Evolutionary conservation across 495 filamentous ascomycete species (phyloP).

Genomic region (Clohesyomyces aquaticus): DNA sequence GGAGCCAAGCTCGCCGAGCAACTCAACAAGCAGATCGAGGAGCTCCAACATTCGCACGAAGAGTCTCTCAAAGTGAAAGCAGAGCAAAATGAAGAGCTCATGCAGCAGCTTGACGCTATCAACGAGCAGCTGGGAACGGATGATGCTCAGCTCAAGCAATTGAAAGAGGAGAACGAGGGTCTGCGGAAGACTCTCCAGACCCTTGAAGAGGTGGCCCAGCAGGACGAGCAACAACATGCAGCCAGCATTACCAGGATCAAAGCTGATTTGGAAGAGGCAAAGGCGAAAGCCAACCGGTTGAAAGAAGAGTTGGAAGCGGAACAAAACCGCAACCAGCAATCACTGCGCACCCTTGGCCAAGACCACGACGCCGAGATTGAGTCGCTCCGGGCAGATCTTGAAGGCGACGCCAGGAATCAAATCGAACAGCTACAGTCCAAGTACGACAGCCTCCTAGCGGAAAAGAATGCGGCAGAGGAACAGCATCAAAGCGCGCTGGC

Average conservation of each 20-base stretch:
- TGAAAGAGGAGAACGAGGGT: constrained; percentile 34
- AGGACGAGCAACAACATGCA: constrained; percentile 31
- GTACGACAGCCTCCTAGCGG: constrained; percentile 24
- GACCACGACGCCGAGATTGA: constrained; percentile 39
- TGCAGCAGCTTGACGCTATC: constrained; percentile 35
- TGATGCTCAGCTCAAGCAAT: constrained; percentile 16
- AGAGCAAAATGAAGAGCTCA: constrained; percentile 37
- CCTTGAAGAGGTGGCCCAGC: constrained; percentile 25
- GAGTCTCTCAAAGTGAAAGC: constrained; percentile 24
- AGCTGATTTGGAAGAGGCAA: constrained; percentile 26
- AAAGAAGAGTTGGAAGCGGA: constrained; percentile 27
- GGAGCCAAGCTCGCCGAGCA: constrained; percentile 33
- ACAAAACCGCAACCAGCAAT: constrained; percentile 23
- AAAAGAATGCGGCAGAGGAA: constrained; percentile 17
- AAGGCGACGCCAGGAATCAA: constrained; percentile 37
- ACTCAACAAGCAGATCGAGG: constrained; percentile 34
- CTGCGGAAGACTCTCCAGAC: constrained; percentile 34
- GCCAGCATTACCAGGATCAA: constrained; percentile 17
- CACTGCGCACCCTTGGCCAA: constrained; percentile 30
- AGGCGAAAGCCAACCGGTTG: constrained; percentile 16
- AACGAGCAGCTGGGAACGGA: constrained; percentile 36
- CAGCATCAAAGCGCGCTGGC: constrained; percentile 13
- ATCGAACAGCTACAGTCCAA: constrained; percentile 32
- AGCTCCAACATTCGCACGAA: constrained; percentile 29
- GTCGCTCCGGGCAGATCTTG: constrained; percentile 35